Base-by-base conservation (phyloP, 2,329 filamentous ascomycete genomes). In the Colletotrichum liriopes region DNA sequence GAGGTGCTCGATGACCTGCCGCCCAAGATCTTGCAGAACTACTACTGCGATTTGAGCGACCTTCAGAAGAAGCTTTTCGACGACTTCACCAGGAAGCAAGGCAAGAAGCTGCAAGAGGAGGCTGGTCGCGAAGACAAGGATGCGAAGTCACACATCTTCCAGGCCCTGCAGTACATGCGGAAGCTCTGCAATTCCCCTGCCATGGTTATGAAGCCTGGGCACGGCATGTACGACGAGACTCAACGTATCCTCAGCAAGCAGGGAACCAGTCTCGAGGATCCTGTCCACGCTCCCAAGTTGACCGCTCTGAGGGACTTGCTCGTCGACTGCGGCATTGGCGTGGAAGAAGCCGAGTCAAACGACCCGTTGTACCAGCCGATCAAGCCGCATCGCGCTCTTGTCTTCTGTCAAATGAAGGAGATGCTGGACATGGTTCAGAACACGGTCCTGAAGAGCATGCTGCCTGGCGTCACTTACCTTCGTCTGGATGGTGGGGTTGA, bases 381-480 rank as follows among this genome's bases (percentile, higher is more conserved):
- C 81, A 98, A 96, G 73, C 96, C 96, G 39, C 96, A 99, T 80
- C 94, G 96, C 55, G 97, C 96, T 0, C 90, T 99, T 37, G 93
- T 99, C 76, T 99, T 99, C 87, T 99, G 96, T 78, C 96, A 99
- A 81, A 98, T 99, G 94, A 99, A 99, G 84, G 96, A 99, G 82
- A 99, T 99, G 97, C 88, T 99, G 32, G 96, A 99, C 82, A 98
- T 99, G 90, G 97, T 99, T 2, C 95, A 98, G 80, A 94, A 93
- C 77, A 95, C 96, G 70, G 96, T 99, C 1, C 85, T 99, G 49
- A 94, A 94, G 81, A 93, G 93, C 78, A 88, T 98, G 83, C 88
- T 99, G n/a, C 96, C 96, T 1, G 93, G 93, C 0, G 95, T 98
- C 7, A 96, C 97, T 47, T 98, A 93, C 80, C 90, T 98, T 70